A percentile compares a stretch with the other conserved stretches of the same genome.
phyloP scores from a whole-genome alignment of 2,329 filamentous ascomycete species.

The Davidsoniella virescens region DNA sequence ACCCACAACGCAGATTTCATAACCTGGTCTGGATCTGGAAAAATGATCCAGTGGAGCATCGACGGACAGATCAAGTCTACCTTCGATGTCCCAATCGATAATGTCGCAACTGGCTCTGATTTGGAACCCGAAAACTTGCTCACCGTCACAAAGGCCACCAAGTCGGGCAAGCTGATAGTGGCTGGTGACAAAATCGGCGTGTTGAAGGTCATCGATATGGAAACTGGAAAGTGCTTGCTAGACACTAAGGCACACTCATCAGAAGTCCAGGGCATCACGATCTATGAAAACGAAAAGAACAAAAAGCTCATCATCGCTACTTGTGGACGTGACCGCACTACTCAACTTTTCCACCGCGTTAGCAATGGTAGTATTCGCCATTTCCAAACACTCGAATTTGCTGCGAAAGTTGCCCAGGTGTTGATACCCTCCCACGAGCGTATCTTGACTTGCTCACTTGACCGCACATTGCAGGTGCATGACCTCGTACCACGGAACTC shows the following conservation, averaged over 20 bases:
- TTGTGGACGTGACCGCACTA: slow-evolving; percentile 76
- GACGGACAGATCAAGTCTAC: slow-evolving; percentile 52
- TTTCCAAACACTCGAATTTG: slow-evolving; percentile 86
- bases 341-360: slow-evolving; percentile 61
- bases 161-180: slow-evolving; percentile 50
- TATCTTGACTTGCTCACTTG: slow-evolving; percentile 73
- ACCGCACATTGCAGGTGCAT: slow-evolving; percentile 72
- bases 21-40: slow-evolving; percentile 75
- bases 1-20: slow-evolving; percentile 52
- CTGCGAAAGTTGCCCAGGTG: slow-evolving; percentile 62
- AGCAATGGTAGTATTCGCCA: slow-evolving; percentile 48
- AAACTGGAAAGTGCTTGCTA: slow-evolving; percentile 43
- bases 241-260: slow-evolving; percentile 74
- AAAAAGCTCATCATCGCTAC: slow-evolving; percentile 56
- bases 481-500: slow-evolving; percentile 57
- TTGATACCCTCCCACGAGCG: slow-evolving; percentile 60
- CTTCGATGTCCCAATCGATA: slow-evolving; percentile 54
- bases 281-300: slow-evolving; percentile 40
- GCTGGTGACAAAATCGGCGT: slow-evolving; percentile 79
- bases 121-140: slow-evolving; percentile 41
- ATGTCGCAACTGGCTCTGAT: slow-evolving; percentile 32
- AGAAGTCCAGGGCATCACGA: slow-evolving; percentile 67
- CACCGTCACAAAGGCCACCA: slow-evolving; percentile 41
- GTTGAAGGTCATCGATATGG: slow-evolving; percentile 50
- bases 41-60: slow-evolving; percentile 66